Evolutionary conservation across 805 yeast genomes (phyloP), one percentile per base, ranked within the genome.

Genomic region (Tetrapisispora fleetii): DNA sequence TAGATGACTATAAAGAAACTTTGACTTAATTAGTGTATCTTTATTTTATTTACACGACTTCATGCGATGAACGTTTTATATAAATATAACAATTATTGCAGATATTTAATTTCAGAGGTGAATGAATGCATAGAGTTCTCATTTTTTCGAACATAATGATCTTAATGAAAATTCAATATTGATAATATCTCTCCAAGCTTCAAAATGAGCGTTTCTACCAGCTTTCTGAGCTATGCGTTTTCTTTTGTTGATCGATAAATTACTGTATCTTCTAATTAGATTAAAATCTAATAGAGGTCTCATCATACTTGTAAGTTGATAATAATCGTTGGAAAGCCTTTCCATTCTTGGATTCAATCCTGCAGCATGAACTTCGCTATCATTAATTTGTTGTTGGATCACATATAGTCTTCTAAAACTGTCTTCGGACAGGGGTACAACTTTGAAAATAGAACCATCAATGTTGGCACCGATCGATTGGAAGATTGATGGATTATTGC

Each of bases 331-430:
- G 10, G 65, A 51, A 22, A 77, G 63, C 38, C 86, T 67, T 56
- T 83, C 83, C 72, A 79, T 69, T 52, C 77, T 74, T 2, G 96
- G 95, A 61, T 91, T 93, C 54, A 93, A 68, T 0, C 97, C 96
- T 45, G 85, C 81, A 49, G 70, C 66, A 53, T 84, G 89, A 37
- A 71, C 72, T 49, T 84, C 85, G 55, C 85, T 85, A 48, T 90
- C 96, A 36, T 76, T 75, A 45, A 93, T 68, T 57, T 89, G 96
- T 64, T 89, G 95, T 61, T 90, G 97, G 19, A 91, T 70, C 35
- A 88, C 81, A 59, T 85, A 86, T 60, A 93, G 72, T 50, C 95
- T 73, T 64, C 96, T 76, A 66, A 88, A 93, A 13, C 79, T 73
- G 2, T 78, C 67, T 60, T 93, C 98, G 38, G 76, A 69, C 13